A percentile compares a stretch with the other conserved stretches of the same genome.
These are phyloP conservation scores for Curvularia lunata DNA, from an alignment of 2,329 filamentous ascomycete genomes.

Conservation along the genomic window DNA sequence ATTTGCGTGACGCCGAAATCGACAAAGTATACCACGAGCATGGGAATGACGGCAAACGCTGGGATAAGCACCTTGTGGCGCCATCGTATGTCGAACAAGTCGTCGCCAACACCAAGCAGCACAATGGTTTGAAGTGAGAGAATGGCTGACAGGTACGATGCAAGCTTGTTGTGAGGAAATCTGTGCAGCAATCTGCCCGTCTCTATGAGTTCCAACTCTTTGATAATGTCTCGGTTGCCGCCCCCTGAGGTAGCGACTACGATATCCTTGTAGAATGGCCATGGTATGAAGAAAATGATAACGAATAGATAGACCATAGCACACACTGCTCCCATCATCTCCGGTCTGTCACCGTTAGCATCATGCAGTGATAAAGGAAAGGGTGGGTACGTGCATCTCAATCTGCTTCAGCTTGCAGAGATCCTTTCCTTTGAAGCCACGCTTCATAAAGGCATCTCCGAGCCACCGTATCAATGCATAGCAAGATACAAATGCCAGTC, in stretches of 20 bases:
- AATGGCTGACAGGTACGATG: constrained; percentile 92
- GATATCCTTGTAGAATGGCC: constrained; percentile 98
- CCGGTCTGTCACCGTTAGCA: constrained; percentile 64
- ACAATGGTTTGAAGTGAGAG: constrained; percentile 90
- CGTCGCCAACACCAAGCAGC: constrained; percentile 90
- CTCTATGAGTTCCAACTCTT: constrained; percentile 75
- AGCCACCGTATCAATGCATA: constrained; percentile 94
- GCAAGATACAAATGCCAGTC: constrained; percentile 79
- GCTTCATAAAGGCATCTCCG: constrained; percentile 84
- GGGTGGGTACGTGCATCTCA: constrained; percentile 67
- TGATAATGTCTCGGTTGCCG: constrained; percentile 85
- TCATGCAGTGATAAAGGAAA: not conserved
- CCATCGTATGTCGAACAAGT: constrained; percentile 98
- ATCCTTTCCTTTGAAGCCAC: constrained; percentile 88
- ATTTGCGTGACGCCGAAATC: constrained; percentile 97
- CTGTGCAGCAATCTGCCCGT: constrained; percentile 84
- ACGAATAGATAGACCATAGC: constrained; percentile 89
- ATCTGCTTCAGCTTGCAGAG: constrained; percentile 76
- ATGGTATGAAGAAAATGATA: constrained; percentile 91
- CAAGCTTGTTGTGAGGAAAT: constrained; percentile 96
- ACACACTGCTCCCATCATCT: constrained; percentile 94
- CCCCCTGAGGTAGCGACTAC: constrained; percentile 93
- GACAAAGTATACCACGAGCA: constrained; percentile 96
- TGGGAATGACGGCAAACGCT: constrained; percentile 87
- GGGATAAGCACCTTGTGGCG: constrained; percentile 98